Evolutionary conservation across 2,329 filamentous ascomycete species (phyloP).

Genomic region (Bipolaris victoriae): DNA sequence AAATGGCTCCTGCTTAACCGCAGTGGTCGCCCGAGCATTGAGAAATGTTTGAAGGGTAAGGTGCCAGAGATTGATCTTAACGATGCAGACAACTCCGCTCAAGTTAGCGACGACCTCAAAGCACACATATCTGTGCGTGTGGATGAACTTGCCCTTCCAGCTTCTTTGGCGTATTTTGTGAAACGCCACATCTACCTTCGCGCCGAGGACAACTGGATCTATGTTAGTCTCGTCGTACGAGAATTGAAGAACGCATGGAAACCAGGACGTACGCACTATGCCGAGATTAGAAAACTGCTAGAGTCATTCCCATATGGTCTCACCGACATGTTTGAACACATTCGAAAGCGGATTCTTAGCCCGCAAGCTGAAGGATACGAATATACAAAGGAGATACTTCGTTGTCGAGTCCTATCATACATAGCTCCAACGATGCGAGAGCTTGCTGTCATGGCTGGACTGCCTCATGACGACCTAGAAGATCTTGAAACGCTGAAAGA

Average conservation of each 20-base stretch:
- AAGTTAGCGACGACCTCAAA: slow-evolving; percentile 27
- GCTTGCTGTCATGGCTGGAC: slow-evolving; percentile 30
- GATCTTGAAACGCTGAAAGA: slow-evolving; percentile 24
- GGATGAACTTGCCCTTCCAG: slow-evolving; percentile 21
- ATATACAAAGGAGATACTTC: slow-evolving; percentile 34
- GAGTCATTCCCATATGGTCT: slow-evolving; percentile 34
- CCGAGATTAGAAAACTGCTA: slow-evolving; percentile 26
- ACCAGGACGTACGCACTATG: slow-evolving; percentile 17
- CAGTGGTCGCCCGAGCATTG: slow-evolving; percentile 28
- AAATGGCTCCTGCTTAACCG: slow-evolving; percentile 31
- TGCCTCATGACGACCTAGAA: slow-evolving; percentile 23
- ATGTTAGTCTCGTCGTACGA: slow-evolving; percentile 31
- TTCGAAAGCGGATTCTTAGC: slow-evolving; percentile 26
- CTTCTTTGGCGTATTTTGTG: slow-evolving; percentile 29
- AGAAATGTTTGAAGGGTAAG: slow-evolving; percentile 20
- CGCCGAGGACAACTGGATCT: slow-evolving; percentile 31
- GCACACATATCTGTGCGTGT: slow-evolving; percentile 25
- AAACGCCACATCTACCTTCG: slow-evolving; percentile 31
- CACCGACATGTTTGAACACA: slow-evolving; percentile 33
- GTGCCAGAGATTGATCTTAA: slow-evolving; percentile 28
- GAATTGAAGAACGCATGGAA: slow-evolving; percentile 30
- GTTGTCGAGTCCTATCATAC: slow-evolving; percentile 25
- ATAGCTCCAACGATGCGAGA: slow-evolving; percentile 31
- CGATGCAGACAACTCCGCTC: slow-evolving; percentile 21
- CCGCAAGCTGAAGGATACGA: slow-evolving; percentile 24